Base-by-base conservation (phyloP, 208 protist species). In the Trypanosomatidae sp. region DNA sequence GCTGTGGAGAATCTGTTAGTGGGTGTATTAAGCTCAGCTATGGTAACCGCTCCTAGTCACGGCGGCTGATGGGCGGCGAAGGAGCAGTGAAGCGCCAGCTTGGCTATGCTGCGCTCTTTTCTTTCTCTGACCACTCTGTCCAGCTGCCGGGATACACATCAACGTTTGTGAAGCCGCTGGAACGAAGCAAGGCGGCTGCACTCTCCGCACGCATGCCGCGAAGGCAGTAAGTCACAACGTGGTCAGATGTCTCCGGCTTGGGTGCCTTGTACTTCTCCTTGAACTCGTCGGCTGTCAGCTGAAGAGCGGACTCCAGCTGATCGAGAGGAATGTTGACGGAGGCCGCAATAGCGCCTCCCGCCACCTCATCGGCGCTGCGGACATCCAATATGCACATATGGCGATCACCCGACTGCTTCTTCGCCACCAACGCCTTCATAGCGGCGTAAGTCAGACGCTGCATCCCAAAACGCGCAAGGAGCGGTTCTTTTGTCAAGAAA, bases 91-190 rank as follows among this genome's bases (percentile, higher is more conserved):
- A 15, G 64, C 36, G 28, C n/a, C 46, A 10, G 44, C 13, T 39
- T 39, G 10, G 25, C 28, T 52, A 50, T 47, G 70, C 58, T 39
- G 55, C n/a, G 47, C 71, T 36, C 62, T 89, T 77, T 41, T 73
- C 47, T 43, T 85, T 69, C 75, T 77, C 73, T 22, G 87, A 80
- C 90, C 90, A 95, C 72, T 95, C 90, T 15, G 76, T 64, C 90
- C 90, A 95, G 74, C 90, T 88, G 46, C 90, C 90, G 15, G 87
- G 84, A 69, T 87, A 95, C 12, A 90, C 56, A 73, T 89, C 85
- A 0, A 91, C 85, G 39, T 90, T 80, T 59, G 59, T 82, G 77
- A 89, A 95, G 36, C 86, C 85, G 36, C 80, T 70, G 13, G 75
- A 66, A 0, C 59, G 41, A 25, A 91, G 79, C 15, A 82, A 59